Conservation (phyloP, 2,329 filamentous ascomycete species). For the Exophiala phaeomuriformis region DNA sequence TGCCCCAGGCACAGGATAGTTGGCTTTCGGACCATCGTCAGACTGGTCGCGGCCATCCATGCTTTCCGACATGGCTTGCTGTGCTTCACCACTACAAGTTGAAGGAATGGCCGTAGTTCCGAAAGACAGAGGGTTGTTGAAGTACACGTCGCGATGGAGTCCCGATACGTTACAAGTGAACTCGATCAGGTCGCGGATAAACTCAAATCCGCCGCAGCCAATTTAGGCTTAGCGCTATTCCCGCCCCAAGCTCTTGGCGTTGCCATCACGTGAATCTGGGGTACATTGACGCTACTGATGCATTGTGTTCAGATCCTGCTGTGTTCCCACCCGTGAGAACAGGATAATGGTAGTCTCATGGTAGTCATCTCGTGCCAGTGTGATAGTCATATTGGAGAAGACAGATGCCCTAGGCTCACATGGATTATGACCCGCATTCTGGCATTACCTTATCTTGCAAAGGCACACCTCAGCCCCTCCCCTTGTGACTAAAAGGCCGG, state of each 20-base stretch:
- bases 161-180: background rate
- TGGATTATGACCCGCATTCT: no score
- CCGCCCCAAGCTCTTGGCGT: background rate
- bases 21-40: slow-evolving; percentile 14
- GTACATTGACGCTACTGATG: no score
- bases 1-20: slow-evolving; percentile 5
- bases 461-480: no score
- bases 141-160: slow-evolving; percentile 7
- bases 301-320: no score
- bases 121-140: slow-evolving; percentile 10
- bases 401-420: no score
- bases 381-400: no score
- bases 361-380: no score
- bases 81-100: background rate
- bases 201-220: background rate
- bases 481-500: no score
- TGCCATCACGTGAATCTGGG: no score
- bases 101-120: slow-evolving; percentile 16
- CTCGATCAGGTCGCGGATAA: background rate
- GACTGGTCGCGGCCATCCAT: slow-evolving; percentile 14
- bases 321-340: no score
- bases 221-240: background rate
- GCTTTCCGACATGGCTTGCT: slow-evolving; percentile 13
- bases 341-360: no score
- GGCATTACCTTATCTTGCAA: no score